Evolutionary conservation across 2,329 filamentous ascomycete species (phyloP), one percentile per base, ranked within the genome.

Genomic region (Dryadomyces quercus-mongolicae): DNA sequence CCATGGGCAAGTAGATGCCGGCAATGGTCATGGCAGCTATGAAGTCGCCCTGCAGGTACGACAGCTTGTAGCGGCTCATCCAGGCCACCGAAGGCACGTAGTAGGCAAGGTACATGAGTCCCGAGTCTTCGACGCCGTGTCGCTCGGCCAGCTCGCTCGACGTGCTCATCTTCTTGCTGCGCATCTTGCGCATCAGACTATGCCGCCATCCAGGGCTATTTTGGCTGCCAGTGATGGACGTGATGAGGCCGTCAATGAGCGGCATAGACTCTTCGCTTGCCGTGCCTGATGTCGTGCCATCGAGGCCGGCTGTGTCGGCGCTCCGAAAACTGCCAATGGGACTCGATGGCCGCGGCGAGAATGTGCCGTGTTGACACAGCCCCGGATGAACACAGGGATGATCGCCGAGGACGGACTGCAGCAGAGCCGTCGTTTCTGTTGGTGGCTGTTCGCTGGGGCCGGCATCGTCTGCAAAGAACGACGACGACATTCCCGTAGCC

Each of bases 1-100:
- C 86, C 91, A 98, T 96, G 52, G 93, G 93, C 42, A 98, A 86
- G 68, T 98, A 98, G 72, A 98, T 93, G 25, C 91, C 95, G n/a
- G 92, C 88, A 73, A 98, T 85, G n/a, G 93, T 97, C 58, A 97
- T 68, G 50, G 92, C 91, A 9, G 92, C 86, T 15, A 95, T 75
- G 18, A 97, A 71, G 68, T 98, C 93, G 49, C 93, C 93, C 61
- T 85, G 81, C 49, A 97, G 69, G 68, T 88, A 95, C 3, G 81
- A 79, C 77, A 82, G 84, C 61, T 80, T 82, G 69, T 98, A 98
- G 70, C 95, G 88, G 52, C 75, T 77, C 58, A 95, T 85, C 93
- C 93, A 98, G 59, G 85, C 90, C 60, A 95, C 73, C 58, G 91
- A 88, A 0, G 93, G 93, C 48, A 98, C 74, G 66, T 98, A 98